phyloP scores from a whole-genome alignment of 345 rosid genomes.

The Syzygium oleosum region DNA sequence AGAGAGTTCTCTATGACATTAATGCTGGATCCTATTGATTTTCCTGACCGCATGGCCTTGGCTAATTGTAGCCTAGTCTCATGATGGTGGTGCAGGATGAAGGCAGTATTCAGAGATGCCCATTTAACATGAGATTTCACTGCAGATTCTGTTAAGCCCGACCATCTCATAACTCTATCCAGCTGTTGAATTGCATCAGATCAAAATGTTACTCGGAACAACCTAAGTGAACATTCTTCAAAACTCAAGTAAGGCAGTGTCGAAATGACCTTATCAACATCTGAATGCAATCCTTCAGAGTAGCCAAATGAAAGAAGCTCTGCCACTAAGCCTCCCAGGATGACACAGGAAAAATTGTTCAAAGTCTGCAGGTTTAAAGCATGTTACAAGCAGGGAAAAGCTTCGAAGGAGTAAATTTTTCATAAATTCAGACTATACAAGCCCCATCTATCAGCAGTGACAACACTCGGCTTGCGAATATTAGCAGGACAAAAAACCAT shows the following conservation, averaged over 20 bases:
- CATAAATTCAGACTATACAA: not conserved
- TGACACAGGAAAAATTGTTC: slow-evolving; percentile 37
- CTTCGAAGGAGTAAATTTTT: not conserved
- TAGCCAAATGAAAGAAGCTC: slow-evolving; percentile 37
- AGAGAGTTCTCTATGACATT: slow-evolving; percentile 28
- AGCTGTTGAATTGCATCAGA: slow-evolving; percentile 20
- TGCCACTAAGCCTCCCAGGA: slow-evolving; percentile 47
- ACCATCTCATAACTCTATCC: slow-evolving; percentile 23
- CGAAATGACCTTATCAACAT: slow-evolving; percentile 29
- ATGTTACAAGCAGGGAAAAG: not conserved
- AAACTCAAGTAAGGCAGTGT: not conserved
- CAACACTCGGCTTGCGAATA: not conserved
- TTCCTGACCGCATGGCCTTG: slow-evolving; percentile 31
- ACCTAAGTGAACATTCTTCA: not conserved
- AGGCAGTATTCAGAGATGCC: slow-evolving; percentile 32
- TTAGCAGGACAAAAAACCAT: not conserved
- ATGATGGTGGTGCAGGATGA: slow-evolving; percentile 11
- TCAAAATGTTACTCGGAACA: not conserved
- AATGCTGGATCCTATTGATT: slow-evolving; percentile 33
- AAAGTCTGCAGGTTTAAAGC: slow-evolving; percentile 10
- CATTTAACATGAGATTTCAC: slow-evolving; percentile 30
- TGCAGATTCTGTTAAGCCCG: slow-evolving; percentile 14
- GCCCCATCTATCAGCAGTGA: not conserved
- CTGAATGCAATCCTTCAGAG: slow-evolving; percentile 39
- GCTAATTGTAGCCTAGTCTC: slow-evolving; percentile 24